A percentile compares a stretch with the other conserved stretches of the same genome.
These are phyloP conservation scores for Pisolithus microcarpus DNA, from an alignment of 768 basidiomycete species.

Conservation along the genomic window DNA sequence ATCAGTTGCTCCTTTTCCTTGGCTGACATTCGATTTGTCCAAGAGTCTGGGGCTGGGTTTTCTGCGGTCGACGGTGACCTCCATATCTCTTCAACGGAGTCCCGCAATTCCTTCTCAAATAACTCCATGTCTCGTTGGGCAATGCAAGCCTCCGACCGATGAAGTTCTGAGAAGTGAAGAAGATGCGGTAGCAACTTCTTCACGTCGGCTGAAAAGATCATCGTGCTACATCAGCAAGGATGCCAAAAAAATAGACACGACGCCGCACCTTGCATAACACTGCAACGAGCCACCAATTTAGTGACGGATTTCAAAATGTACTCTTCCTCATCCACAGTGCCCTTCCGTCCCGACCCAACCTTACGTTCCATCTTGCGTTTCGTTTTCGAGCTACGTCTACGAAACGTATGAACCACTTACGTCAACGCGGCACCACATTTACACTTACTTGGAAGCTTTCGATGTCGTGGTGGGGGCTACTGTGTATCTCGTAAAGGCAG, in stretches of 20 bases:
- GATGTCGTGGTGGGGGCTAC: conserved; percentile 72
- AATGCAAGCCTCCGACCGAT: conserved; percentile 55
- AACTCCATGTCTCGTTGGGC: conserved; percentile 54
- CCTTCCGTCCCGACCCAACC: conserved; percentile 82
- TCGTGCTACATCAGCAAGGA: conserved; percentile 4
- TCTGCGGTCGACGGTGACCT: conserved; percentile 28
- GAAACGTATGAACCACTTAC: not conserved
- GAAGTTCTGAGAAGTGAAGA: conserved; percentile 57
- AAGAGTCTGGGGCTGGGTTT: conserved; percentile 33
- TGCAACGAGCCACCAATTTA: conserved; percentile 64
- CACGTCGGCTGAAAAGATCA: conserved; percentile 48
- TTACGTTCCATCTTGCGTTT: conserved; percentile 85
- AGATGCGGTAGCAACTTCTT: conserved; percentile 69
- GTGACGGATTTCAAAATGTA: conserved; percentile 80
- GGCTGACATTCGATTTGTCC: conserved; percentile 50
- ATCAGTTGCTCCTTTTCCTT: conserved; percentile 38
- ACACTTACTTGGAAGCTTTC: conserved; percentile 60
- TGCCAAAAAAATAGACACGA: not conserved
- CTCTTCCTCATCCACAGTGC: conserved; percentile 94
- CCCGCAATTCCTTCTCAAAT: conserved; percentile 52
- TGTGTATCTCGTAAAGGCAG: conserved; percentile 92
- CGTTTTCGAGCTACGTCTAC: conserved; percentile 69
- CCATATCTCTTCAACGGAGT: conserved; percentile 65
- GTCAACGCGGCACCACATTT: not conserved
- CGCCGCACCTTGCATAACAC: conserved; percentile 50